A percentile compares a stretch with the other conserved stretches of the same genome.
Evolutionary conservation across 768 basidiomycete genomes (phyloP).

Genomic region (Lyophyllum semitale): DNA sequence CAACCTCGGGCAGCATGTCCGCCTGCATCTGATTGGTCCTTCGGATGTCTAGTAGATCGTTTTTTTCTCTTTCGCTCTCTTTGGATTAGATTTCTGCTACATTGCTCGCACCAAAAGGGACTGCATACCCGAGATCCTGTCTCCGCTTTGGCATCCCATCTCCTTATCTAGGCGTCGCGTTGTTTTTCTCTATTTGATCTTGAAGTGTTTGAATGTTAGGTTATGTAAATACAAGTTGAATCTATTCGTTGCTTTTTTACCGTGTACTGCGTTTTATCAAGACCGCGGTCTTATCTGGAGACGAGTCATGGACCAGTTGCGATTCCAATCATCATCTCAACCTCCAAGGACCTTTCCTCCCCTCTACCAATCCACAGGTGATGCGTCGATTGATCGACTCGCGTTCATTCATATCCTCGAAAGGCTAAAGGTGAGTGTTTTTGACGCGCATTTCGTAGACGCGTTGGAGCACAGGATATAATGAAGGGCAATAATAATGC

Average conservation of each 20-base stretch:
- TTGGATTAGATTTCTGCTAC: neutral
- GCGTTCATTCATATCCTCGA: constrained; percentile 92
- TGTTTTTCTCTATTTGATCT: neutral
- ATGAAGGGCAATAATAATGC: too few species aligned
- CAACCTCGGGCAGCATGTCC: constrained; percentile 75
- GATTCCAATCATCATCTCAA: neutral
- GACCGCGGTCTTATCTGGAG: too few species aligned
- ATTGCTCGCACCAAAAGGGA: neutral
- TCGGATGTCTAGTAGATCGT: constrained; percentile 6
- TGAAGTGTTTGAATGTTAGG: too few species aligned
- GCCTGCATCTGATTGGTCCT: constrained; percentile 48
- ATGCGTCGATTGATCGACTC: constrained; percentile 66
- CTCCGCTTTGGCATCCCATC: neutral
- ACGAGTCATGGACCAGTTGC: neutral
- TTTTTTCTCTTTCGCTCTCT: neutral
- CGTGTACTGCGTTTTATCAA: too few species aligned
- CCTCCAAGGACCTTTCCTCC: constrained; percentile 56
- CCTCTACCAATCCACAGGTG: constrained; percentile 54
- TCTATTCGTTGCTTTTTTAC: too few species aligned
- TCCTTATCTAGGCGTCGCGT: neutral
- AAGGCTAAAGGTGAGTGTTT: constrained; percentile 71
- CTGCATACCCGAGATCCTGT: neutral
- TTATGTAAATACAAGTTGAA: too few species aligned
- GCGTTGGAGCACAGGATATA: too few species aligned
- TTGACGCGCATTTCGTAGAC: too few species aligned